These are phyloP conservation scores for Hortiboletus flavorubellus DNA, from an alignment of 768 basidiomycete genomes.

Conservation along the genomic window DNA sequence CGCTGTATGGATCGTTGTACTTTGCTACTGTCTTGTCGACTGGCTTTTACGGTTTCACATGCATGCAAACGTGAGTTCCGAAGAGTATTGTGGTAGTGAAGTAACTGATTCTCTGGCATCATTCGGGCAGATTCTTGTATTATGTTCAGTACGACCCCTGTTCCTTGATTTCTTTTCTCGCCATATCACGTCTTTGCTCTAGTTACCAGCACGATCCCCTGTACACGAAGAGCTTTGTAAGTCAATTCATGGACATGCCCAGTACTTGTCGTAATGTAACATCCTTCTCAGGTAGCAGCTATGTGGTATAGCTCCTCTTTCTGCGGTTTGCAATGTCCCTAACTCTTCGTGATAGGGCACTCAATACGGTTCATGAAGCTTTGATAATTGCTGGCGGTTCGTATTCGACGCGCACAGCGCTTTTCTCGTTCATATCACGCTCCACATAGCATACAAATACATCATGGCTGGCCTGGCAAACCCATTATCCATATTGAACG, in stretches of 20 bases:
- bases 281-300: neutral
- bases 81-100: neutral
- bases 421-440: neutral
- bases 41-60: neutral
- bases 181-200: neutral
- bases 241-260: neutral
- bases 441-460: slow-evolving; percentile 1
- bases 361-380: slow-evolving; percentile 9
- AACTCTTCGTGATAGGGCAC: neutral
- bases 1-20: neutral
- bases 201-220: slow-evolving; percentile 8
- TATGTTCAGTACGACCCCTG: neutral
- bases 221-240: slow-evolving; percentile 2
- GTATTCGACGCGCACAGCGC: neutral
- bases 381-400: slow-evolving; percentile 5
- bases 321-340: too few species aligned
- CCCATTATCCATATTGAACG: neutral
- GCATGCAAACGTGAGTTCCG: slow-evolving; percentile 11
- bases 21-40: neutral
- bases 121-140: slow-evolving; percentile 6
- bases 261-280: neutral
- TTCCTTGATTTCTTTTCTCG: neutral
- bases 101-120: too few species aligned
- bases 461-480: neutral
- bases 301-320: neutral